Percentiles rank a stretch among this genome's conserved stretches.
Conservation (phyloP, 805 yeast genomes). For the Barnettozyma sucrosica region DNA sequence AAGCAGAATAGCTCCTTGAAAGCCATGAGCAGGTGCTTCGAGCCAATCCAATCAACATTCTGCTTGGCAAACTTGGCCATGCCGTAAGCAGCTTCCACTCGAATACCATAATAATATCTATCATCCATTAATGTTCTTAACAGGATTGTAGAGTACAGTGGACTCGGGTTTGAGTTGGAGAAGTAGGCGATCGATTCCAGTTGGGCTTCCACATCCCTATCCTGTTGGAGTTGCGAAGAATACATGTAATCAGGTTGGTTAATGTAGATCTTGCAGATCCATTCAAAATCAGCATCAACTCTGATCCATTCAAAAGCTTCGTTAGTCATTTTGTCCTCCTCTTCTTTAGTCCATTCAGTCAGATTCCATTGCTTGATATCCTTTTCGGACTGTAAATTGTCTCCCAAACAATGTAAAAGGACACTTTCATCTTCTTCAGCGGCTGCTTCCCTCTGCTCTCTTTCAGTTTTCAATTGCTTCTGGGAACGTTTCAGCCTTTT, state of each 20-base stretch:
- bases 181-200: slow-evolving; percentile 74
- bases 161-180: slow-evolving; percentile 51
- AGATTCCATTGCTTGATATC: slow-evolving; percentile 71
- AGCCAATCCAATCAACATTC: slow-evolving; percentile 62
- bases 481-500: slow-evolving; percentile 68
- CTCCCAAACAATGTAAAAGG: slow-evolving; percentile 62
- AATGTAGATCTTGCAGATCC: slow-evolving; percentile 80
- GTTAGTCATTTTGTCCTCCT: slow-evolving; percentile 58
- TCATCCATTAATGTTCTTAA: slow-evolving; percentile 77
- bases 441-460: slow-evolving; percentile 32
- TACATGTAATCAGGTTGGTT: slow-evolving; percentile 95
- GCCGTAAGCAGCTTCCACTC: slow-evolving; percentile 82
- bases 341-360: slow-evolving; percentile 62
- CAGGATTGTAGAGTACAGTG: slow-evolving; percentile 68
- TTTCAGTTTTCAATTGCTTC: slow-evolving; percentile 33
- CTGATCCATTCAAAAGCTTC: slow-evolving; percentile 98
- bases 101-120: slow-evolving; percentile 82
- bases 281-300: slow-evolving; percentile 95
- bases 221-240: slow-evolving; percentile 88
- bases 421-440: slow-evolving; percentile 32
- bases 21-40: slow-evolving; percentile 63
- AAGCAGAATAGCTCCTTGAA: slow-evolving; percentile 72
- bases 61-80: slow-evolving; percentile 62
- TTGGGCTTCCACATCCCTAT: slow-evolving; percentile 95
- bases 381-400: slow-evolving; percentile 52